These are phyloP conservation scores for Metarhizium brunneum DNA, from an alignment of 2,329 filamentous ascomycete genomes.

Conservation along the genomic window DNA sequence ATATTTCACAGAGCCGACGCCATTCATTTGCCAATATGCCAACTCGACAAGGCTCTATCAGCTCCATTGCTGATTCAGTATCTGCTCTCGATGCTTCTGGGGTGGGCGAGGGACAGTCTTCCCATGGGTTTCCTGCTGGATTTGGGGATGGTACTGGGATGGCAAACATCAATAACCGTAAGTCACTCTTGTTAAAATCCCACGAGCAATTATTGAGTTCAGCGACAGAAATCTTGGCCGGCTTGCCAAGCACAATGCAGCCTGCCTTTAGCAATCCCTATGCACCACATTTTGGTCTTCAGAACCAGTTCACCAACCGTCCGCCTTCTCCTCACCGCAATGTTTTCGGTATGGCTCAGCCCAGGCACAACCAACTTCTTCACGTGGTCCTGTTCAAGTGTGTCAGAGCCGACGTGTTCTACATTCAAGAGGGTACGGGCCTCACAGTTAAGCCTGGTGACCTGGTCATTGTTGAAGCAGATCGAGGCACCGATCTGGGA, in stretches of 20 bases:
- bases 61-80: conserved; percentile 45
- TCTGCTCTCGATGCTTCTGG: conserved; percentile 35
- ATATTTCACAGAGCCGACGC: conserved; percentile 63
- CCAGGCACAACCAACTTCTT: conserved; percentile 58
- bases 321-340: conserved; percentile 52
- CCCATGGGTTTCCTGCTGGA: conserved; percentile 31
- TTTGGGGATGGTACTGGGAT: conserved; percentile 31
- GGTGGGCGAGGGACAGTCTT: conserved; percentile 30
- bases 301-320: conserved; percentile 19
- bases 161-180: conserved; percentile 30
- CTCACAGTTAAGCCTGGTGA: conserved; percentile 85
- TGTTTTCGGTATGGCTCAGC: conserved; percentile 52
- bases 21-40: conserved; percentile 71
- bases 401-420: conserved; percentile 89
- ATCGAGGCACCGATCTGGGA: conserved; percentile 89
- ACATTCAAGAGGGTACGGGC: conserved; percentile 91
- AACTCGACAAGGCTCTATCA: conserved; percentile 54
- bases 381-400: conserved; percentile 97
- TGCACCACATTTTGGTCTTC: conserved; percentile 36
- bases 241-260: conserved; percentile 17
- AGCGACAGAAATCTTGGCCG: conserved; percentile 17
- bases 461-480: conserved; percentile 93
- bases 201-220: background rate
- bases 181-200: conserved; percentile 14
- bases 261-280: conserved; percentile 29